Conservation (phyloP, 345 rosid species). For the Eucalyptus regnans region DNA sequence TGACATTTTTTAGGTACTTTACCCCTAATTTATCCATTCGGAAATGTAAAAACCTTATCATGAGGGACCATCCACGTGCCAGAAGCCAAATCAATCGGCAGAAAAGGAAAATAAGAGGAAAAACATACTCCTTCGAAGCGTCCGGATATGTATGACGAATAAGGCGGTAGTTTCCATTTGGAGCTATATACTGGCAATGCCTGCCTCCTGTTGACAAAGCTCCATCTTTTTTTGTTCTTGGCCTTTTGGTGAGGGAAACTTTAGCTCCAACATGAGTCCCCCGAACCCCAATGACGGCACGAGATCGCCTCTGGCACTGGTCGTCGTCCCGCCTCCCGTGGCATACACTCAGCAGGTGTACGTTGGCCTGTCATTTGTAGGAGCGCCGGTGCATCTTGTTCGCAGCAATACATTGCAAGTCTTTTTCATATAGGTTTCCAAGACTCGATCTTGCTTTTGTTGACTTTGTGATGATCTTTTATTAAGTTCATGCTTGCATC, state of each 20-base stretch:
- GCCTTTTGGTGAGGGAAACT: neutral
- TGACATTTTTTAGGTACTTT: too few relatives aligned
- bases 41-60: neutral
- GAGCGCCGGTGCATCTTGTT: too few relatives aligned
- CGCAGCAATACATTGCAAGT: too few relatives aligned
- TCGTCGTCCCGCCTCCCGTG: neutral
- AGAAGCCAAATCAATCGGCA: neutral
- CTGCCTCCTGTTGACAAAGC: neutral
- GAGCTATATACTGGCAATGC: neutral
- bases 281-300: neutral
- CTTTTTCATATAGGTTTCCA: too few relatives aligned
- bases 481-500: too few relatives aligned
- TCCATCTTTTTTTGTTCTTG: neutral
- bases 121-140: neutral
- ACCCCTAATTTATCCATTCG: neutral
- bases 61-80: neutral
- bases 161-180: neutral
- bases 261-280: neutral
- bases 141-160: neutral
- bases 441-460: too few relatives aligned
- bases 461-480: too few relatives aligned
- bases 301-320: neutral
- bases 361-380: too few relatives aligned
- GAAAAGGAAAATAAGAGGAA: neutral
- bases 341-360: too few relatives aligned